These are phyloP conservation scores for Pseudogymnoascus sp. DNA, from an alignment of 2,329 filamentous ascomycete species.

Conservation along the genomic window DNA sequence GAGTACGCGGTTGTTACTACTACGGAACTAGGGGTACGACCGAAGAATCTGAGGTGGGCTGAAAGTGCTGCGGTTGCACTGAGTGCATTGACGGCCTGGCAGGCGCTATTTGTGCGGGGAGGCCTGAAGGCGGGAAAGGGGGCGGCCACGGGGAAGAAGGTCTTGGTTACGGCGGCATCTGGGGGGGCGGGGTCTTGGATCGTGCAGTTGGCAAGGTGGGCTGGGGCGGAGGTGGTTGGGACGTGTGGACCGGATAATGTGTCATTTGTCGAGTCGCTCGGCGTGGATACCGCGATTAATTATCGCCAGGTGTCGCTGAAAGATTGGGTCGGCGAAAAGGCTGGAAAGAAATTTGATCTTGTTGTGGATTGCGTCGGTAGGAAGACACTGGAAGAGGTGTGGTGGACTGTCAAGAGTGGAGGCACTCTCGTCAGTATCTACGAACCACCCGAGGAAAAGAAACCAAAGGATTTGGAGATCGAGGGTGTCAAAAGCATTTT, in stretches of 20 bases:
- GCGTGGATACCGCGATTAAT: slow-evolving; percentile 35
- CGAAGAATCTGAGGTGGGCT: slow-evolving; percentile 30
- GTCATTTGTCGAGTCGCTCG: slow-evolving; percentile 33
- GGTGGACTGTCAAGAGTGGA: slow-evolving; percentile 33
- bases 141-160: slow-evolving; percentile 28
- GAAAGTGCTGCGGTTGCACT: slow-evolving; percentile 34
- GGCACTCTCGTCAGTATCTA: slow-evolving; percentile 35
- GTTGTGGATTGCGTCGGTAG: slow-evolving; percentile 39
- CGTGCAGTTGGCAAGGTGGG: slow-evolving; percentile 33
- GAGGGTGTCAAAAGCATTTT: slow-evolving; percentile 31
- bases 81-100: slow-evolving; percentile 36
- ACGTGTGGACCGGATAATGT: slow-evolving; percentile 33
- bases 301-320: slow-evolving; percentile 30
- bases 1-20: slow-evolving; percentile 32
- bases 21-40: slow-evolving; percentile 32
- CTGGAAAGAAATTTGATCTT: slow-evolving; percentile 32
- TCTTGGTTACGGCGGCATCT: slow-evolving; percentile 38
- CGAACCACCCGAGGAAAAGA: slow-evolving; percentile 29
- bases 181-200: slow-evolving; percentile 39
- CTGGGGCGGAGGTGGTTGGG: slow-evolving; percentile 34
- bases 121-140: slow-evolving; percentile 21
- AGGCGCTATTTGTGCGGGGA: slow-evolving; percentile 35
- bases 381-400: slow-evolving; percentile 34
- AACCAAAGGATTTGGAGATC: slow-evolving; percentile 25
- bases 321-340: slow-evolving; percentile 28